Evolutionary conservation across 139 green algal species (phyloP), one percentile per base, ranked within the genome.

Genomic region (Closterium sp.): DNA sequence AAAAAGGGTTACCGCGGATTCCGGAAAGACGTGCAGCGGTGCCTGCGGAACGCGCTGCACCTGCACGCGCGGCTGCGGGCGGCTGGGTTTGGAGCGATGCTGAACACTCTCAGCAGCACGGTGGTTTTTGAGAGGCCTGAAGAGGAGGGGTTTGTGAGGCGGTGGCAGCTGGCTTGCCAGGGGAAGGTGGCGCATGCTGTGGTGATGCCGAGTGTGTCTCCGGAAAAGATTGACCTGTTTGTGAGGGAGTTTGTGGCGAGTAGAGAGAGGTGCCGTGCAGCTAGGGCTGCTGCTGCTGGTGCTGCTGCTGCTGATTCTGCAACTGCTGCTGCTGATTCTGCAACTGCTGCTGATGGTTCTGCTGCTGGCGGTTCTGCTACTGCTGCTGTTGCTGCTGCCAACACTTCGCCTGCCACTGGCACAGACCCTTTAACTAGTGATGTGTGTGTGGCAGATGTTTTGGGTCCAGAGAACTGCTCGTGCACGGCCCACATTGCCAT

Each of bases 161-260:
- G 91, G 89, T 95, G 93, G 93, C 93, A 95, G 87, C 42, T 99
- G 90, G 98, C 98, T 6, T 99, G 98, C 94, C 92, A 99, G 92
- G 96, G 97, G 95, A 96, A 98, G 92, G 98, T 99, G 70, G 98
- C 98, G 27, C 98, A 99, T 91, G 98, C 99, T 31, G 97, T 99
- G 28, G 98, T 99, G 11, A 99, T 99, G 98, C 98, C 97, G 89
- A 99, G 98, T 95, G 97, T 99, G 86, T 96, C 94, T 5, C 92
- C 98, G 10, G 95, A 97, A 62, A 99, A 98, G 96, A 95, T 99
- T 88, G 96, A 99, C 92, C 89, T 93, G 9, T 99, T 99, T 95
- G 97, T 99, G 19, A 34, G 94, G 73, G 97, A 97, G 91, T 95
- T 98, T 31, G 92, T 98, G 70, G 93, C 93, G 79, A 96, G 91